Percentiles rank a stretch among this genome's conserved stretches.
Conservation (phyloP, 306 rosid species). For the Fragaria iinumae region DNA sequence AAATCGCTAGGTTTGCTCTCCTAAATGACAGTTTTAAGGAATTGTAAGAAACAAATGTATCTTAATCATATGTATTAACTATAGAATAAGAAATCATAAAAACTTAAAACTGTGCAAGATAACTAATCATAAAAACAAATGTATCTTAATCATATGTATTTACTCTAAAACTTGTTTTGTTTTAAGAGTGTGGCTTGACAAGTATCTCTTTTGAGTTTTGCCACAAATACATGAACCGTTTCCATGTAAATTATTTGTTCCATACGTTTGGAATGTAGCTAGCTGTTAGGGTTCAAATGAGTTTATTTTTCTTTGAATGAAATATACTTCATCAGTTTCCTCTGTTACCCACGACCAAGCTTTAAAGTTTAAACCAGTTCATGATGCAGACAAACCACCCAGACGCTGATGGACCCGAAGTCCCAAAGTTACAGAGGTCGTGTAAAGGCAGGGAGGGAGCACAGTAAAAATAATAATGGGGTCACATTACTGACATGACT, state of each 20-base stretch:
- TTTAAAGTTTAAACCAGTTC: background rate
- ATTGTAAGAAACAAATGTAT: too few species aligned
- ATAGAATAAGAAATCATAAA: too few species aligned
- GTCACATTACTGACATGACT: constrained; percentile 8
- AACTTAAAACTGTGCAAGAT: too few species aligned
- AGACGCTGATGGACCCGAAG: background rate
- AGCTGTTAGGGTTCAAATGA: background rate
- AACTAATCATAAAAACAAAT: too few species aligned
- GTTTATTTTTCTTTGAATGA: background rate
- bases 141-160: too few species aligned
- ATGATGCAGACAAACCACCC: background rate
- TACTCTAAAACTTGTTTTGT: background rate
- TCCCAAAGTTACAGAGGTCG: background rate
- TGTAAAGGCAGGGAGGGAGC: background rate
- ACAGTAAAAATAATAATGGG: background rate
- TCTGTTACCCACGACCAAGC: background rate
- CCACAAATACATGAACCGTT: background rate
- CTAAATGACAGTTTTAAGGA: too few species aligned
- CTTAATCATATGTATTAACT: too few species aligned
- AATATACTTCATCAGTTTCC: background rate
- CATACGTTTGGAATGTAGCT: background rate
- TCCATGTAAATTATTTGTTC: background rate
- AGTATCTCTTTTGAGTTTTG: background rate
- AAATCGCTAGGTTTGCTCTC: too few species aligned
- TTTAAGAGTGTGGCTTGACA: background rate